Percentiles rank a stretch among this genome's conserved stretches.
Conservation (phyloP, 2,329 filamentous ascomycete species). For the Diaporthe helianthi region DNA sequence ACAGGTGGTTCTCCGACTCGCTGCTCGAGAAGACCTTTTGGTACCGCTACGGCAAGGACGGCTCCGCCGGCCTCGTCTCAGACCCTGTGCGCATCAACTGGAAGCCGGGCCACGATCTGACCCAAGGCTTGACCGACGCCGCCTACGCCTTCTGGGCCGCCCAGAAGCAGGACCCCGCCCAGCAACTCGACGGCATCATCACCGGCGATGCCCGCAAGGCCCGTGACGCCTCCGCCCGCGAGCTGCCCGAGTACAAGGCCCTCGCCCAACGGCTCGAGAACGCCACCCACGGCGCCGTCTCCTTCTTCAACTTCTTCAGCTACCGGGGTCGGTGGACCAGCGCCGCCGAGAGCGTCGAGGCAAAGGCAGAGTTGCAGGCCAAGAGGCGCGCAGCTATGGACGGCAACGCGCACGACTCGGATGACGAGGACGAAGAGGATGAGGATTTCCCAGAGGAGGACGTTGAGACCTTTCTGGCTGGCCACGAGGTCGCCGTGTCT, state of each 20-base stretch:
- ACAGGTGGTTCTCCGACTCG: conserved; percentile 67
- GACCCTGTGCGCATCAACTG: conserved; percentile 72
- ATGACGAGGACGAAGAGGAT: conserved; percentile 47
- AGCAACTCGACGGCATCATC: conserved; percentile 35
- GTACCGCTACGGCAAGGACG: conserved; percentile 64
- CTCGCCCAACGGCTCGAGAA: conserved; percentile 59
- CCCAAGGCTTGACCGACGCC: conserved; percentile 66
- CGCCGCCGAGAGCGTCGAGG: conserved; percentile 65
- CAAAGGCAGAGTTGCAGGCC: conserved; percentile 47
- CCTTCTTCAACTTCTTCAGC: conserved; percentile 77
- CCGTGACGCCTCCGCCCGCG: conserved; percentile 28
- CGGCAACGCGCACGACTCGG: conserved; percentile 42
- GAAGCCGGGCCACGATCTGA: conserved; percentile 71
- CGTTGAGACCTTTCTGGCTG: conserved; percentile 38
- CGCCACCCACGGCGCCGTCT: conserved; percentile 47
- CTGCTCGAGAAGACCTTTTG: conserved; percentile 72
- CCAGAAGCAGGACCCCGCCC: conserved; percentile 51
- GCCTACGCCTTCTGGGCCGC: conserved; percentile 64
- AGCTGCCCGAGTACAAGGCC: conserved; percentile 60
- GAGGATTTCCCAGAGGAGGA: conserved; percentile 44
- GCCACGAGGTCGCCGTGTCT: conserved; percentile 34
- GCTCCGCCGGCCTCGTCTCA: conserved; percentile 57
- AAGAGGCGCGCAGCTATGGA: conserved; percentile 40
- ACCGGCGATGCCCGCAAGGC: conserved; percentile 34
- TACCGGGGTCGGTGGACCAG: conserved; percentile 66